Conservation (phyloP, 768 basidiomycete species). For the Psilocybe sp. region DNA sequence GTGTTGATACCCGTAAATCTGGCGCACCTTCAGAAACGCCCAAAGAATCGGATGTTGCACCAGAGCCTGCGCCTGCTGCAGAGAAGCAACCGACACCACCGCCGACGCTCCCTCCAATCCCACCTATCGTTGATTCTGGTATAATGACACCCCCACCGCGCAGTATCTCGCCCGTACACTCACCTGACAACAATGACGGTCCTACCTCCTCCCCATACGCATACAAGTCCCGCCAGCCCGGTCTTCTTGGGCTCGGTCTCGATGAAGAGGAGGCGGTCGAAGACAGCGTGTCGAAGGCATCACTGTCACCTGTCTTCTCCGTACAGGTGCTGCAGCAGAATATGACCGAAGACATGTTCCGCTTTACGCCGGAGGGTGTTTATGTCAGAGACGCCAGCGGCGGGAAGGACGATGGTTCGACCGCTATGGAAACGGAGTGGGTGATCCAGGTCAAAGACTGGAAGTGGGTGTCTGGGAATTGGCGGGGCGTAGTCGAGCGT, state of each 20-base stretch:
- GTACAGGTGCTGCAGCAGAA: slow-evolving; percentile 37
- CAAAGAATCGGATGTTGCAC: neutral
- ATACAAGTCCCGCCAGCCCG: neutral
- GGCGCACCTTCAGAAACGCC: neutral
- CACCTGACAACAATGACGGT: slow-evolving; percentile 7
- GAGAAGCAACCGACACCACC: neutral
- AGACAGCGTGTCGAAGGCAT: neutral
- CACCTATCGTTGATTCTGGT: neutral
- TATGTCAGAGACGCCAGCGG: slow-evolving; percentile 25
- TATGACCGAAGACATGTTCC: slow-evolving; percentile 32
- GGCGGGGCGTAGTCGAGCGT: slow-evolving; percentile 3
- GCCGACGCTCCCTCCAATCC: neutral
- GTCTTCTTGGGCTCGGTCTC: neutral
- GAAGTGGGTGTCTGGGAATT: slow-evolving; percentile 32
- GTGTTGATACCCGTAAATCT: neutral
- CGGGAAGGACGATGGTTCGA: slow-evolving; percentile 8
- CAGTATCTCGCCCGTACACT: slow-evolving; percentile 16
- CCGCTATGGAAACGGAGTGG: slow-evolving; percentile 34
- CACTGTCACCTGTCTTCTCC: slow-evolving; percentile 6
- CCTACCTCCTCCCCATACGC: slow-evolving; percentile 5
- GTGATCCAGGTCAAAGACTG: slow-evolving; percentile 38
- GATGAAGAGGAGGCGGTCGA: slow-evolving; percentile 2
- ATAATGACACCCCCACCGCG: slow-evolving; percentile 2
- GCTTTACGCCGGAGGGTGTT: slow-evolving; percentile 36
- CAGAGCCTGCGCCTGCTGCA: neutral